These are phyloP conservation scores for Crepidotus sp. DNA, from an alignment of 1,284 basidiomycete genomes.

Conservation along the genomic window DNA sequence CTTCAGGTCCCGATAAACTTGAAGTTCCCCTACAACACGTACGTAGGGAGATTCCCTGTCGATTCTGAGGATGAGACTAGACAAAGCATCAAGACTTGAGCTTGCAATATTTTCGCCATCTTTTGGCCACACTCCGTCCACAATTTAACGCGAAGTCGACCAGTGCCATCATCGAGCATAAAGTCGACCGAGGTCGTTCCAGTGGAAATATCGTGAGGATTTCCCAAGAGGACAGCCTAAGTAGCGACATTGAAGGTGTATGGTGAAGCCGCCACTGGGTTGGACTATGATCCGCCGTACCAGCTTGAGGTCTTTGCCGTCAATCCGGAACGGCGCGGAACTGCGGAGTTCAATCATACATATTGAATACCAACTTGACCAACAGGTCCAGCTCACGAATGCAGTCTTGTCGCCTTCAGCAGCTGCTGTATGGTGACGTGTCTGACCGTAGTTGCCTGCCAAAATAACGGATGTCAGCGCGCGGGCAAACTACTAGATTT, in stretches of 20 bases:
- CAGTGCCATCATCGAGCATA: conserved; percentile 4
- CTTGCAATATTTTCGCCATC: conserved; percentile 5
- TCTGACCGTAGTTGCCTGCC: not conserved
- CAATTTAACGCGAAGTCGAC: not conserved
- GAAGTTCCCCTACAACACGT: conserved; percentile 5
- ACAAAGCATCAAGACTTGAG: not conserved
- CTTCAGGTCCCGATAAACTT: not conserved
- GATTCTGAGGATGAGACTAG: not conserved
- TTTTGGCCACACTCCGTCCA: not conserved
- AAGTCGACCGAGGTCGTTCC: not conserved
- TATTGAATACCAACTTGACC: not conserved
- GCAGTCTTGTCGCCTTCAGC: not conserved
- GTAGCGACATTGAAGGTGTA: not conserved
- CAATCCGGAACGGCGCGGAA: conserved; percentile 2
- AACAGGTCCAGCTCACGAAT: not conserved
- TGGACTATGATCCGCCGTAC: not conserved
- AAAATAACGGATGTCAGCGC: no score
- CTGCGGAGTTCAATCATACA: not conserved
- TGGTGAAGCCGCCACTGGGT: not conserved
- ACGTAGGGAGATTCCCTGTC: conserved; percentile 6
- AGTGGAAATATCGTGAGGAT: not conserved
- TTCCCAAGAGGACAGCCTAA: conserved; percentile 4
- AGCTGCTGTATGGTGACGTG: conserved; percentile 2
- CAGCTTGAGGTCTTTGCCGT: not conserved
- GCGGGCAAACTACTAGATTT: no score